These are phyloP conservation scores for Macrotyloma uniflorum DNA, from an alignment of 306 rosid species.

Conservation along the genomic window DNA sequence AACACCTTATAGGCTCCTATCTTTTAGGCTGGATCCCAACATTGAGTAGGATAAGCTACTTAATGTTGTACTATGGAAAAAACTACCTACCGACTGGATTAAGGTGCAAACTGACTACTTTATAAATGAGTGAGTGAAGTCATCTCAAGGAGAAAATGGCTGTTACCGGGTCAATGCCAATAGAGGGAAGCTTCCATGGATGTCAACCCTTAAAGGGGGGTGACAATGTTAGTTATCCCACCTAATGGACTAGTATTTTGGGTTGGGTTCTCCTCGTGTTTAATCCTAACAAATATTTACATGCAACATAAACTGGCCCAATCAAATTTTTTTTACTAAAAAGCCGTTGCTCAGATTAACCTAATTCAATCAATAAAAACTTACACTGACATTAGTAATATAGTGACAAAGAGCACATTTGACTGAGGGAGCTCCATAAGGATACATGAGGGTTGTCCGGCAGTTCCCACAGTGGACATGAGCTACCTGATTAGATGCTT, in stretches of 20 bases:
- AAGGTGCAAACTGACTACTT: too few relatives aligned
- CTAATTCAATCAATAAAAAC: slow-evolving; percentile 39
- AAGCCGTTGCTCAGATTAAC: slow-evolving; percentile 7
- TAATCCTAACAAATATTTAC: not conserved
- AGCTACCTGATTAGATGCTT: slow-evolving; percentile 74
- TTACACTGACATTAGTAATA: slow-evolving; percentile 81
- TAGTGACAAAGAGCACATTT: slow-evolving; percentile 96
- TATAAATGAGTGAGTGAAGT: too few relatives aligned
- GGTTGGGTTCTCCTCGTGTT: too few relatives aligned
- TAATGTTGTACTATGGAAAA: too few relatives aligned
- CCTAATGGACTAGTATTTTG: too few relatives aligned
- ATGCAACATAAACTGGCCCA: not conserved
- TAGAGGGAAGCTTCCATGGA: too few relatives aligned
- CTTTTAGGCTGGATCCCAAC: slow-evolving; percentile 16
- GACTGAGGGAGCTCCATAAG: slow-evolving; percentile 97
- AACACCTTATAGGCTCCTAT: not conserved
- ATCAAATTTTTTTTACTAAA: slow-evolving; percentile 4
- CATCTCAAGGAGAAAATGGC: too few relatives aligned
- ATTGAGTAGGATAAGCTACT: too few relatives aligned
- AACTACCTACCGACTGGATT: too few relatives aligned
- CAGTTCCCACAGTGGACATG: slow-evolving; percentile 92
- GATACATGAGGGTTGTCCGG: slow-evolving; percentile 91
- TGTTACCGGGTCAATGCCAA: too few relatives aligned
- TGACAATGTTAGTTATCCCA: too few relatives aligned
- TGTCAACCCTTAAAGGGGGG: too few relatives aligned